These are phyloP conservation scores for Penicillium italicum DNA, from an alignment of 2,329 filamentous ascomycete genomes.

Conservation along the genomic window DNA sequence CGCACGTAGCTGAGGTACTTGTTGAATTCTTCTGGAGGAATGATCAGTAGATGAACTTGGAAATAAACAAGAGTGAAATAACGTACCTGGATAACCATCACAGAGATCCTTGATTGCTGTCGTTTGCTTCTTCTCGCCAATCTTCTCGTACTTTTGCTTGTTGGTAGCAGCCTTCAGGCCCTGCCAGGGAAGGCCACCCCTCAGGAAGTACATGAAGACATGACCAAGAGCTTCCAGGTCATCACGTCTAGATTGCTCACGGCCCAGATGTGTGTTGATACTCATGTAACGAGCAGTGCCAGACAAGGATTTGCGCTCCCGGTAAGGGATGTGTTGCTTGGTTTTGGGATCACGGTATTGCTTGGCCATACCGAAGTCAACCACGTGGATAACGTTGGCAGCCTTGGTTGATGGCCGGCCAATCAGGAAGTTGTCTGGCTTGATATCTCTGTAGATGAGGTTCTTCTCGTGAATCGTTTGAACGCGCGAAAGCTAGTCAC, in stretches of 20 bases:
- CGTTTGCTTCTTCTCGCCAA: slow-evolving; percentile 99
- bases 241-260: slow-evolving; percentile 93
- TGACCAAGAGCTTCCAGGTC: slow-evolving; percentile 82
- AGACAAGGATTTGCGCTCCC: slow-evolving; percentile 93
- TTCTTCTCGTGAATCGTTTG: slow-evolving; percentile 98
- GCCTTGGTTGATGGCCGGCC: slow-evolving; percentile 86
- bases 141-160: slow-evolving; percentile 99
- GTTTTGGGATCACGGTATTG: slow-evolving; percentile 98
- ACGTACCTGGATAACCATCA: slow-evolving; percentile 77
- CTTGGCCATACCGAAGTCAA: slow-evolving; percentile 99
- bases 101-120: slow-evolving; percentile 95
- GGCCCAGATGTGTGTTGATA: slow-evolving; percentile 96
- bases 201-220: slow-evolving; percentile 67
- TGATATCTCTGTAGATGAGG: slow-evolving; percentile 98
- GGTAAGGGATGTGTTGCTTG: slow-evolving; percentile 97
- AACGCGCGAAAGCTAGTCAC: slow-evolving; percentile 72
- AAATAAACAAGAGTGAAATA: background rate
- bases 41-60: slow-evolving; percentile 26
- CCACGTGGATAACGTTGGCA: slow-evolving; percentile 97
- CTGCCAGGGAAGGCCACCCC: slow-evolving; percentile 65
- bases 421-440: slow-evolving; percentile 98
- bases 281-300: slow-evolving; percentile 98
- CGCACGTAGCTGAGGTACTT: slow-evolving; percentile 97
- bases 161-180: slow-evolving; percentile 66
- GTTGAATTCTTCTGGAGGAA: slow-evolving; percentile 75